Percentiles rank a stretch among this genome's conserved stretches.
These are phyloP conservation scores for Guadua angustifolia DNA, from an alignment of 176 grass and related monocot species.

Conservation along the genomic window DNA sequence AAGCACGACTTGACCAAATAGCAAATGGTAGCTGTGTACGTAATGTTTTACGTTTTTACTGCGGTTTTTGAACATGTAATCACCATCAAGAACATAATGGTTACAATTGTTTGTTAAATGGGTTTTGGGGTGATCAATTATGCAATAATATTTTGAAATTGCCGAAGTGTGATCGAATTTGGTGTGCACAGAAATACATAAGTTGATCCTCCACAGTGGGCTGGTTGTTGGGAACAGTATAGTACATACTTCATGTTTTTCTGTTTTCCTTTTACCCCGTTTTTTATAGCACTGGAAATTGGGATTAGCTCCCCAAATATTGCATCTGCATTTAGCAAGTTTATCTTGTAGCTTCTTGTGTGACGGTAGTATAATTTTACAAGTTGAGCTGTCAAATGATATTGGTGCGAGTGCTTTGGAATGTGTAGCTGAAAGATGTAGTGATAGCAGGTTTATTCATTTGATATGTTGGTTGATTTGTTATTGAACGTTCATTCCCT, in stretches of 20 bases:
- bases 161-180: background rate
- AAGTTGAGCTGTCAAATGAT: background rate
- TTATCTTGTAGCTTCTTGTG: background rate
- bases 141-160: background rate
- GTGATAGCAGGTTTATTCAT: background rate
- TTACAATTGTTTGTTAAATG: background rate
- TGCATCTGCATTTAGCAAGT: conserved; percentile 1
- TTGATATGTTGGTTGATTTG: background rate
- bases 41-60: background rate
- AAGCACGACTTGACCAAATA: background rate
- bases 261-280: background rate
- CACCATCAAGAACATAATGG: background rate
- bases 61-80: background rate
- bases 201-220: background rate
- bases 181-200: background rate
- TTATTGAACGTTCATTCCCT: background rate
- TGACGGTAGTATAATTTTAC: background rate
- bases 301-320: background rate
- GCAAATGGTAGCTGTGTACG: background rate
- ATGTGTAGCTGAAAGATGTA: background rate
- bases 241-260: background rate
- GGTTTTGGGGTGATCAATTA: background rate
- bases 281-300: background rate
- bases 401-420: background rate
- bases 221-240: background rate